Evolutionary conservation across 306 rosid genomes (phyloP).

Genomic region (Lathyrus sativus): DNA sequence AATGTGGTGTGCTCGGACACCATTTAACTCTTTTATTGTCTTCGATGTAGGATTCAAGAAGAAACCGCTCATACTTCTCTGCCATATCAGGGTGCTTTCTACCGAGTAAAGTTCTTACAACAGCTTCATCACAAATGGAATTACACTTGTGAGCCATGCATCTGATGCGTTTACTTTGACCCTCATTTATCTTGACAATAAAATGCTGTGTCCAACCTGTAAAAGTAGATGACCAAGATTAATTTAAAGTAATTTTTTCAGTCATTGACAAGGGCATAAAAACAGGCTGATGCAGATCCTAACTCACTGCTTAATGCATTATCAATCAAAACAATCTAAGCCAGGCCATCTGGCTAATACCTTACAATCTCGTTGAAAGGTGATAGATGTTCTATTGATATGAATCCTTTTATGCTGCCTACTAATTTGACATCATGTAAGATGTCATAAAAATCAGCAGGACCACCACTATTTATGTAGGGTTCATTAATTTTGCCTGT

Average conservation of each 20-base stretch:
- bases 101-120: conserved; percentile 66
- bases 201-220: conserved; percentile 93
- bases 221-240: conserved; percentile 8
- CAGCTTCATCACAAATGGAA: conserved; percentile 84
- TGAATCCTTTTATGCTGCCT: neutral
- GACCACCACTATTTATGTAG: neutral
- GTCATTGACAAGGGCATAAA: conserved; percentile 7
- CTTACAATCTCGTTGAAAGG: neutral
- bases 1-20: conserved; percentile 96
- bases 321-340: conserved; percentile 7
- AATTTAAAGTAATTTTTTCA: neutral
- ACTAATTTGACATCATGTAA: neutral
- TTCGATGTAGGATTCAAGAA: conserved; percentile 94
- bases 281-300: conserved; percentile 24
- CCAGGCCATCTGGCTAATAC: conserved; percentile 15
- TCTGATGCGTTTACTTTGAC: conserved; percentile 89
- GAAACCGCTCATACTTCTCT: conserved; percentile 87
- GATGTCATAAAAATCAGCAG: neutral
- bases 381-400: neutral
- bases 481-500: neutral
- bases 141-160: conserved; percentile 94
- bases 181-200: conserved; percentile 86
- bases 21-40: conserved; percentile 91
- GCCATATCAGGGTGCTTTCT: conserved; percentile 68
- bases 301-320: conserved; percentile 2